These are phyloP conservation scores for Cucurbita pepo DNA, from an alignment of 306 rosid genomes.

Conservation along the genomic window DNA sequence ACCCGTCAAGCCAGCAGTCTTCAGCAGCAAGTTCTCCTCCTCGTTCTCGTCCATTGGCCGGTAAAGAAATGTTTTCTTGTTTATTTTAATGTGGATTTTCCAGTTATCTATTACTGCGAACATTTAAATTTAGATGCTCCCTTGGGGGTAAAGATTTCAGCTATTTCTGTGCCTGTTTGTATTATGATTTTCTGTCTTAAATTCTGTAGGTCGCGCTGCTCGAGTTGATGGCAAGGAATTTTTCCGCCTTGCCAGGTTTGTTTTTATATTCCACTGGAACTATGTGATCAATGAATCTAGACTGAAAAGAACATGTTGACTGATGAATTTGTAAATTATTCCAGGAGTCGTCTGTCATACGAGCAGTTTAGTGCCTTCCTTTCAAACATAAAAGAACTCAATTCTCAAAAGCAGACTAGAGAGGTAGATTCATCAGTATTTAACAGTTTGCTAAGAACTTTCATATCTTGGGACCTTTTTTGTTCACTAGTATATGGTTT, in stretches of 20 bases:
- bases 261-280: constrained; percentile 6
- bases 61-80: constrained; percentile 14
- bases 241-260: constrained; percentile 86
- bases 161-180: background rate
- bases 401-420: constrained; percentile 92
- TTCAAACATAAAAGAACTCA: constrained; percentile 85
- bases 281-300: background rate
- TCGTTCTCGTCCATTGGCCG: constrained; percentile 45
- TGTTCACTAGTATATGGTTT: constrained; percentile 4
- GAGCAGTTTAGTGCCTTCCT: constrained; percentile 99
- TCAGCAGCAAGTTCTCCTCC: constrained; percentile 98
- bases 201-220: constrained; percentile 61
- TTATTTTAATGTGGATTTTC: background rate
- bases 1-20: constrained; percentile 94
- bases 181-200: background rate
- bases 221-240: constrained; percentile 97
- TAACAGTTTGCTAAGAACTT: constrained; percentile 6
- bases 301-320: constrained; percentile 11
- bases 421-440: constrained; percentile 40
- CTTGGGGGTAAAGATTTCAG: background rate
- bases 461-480: constrained; percentile 7
- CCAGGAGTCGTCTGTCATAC: constrained; percentile 91
- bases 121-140: background rate
- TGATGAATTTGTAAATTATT: constrained; percentile 7
- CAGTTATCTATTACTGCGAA: background rate